Base-by-base conservation (phyloP, 306 rosid species). In the Sophora flavescens region DNA sequence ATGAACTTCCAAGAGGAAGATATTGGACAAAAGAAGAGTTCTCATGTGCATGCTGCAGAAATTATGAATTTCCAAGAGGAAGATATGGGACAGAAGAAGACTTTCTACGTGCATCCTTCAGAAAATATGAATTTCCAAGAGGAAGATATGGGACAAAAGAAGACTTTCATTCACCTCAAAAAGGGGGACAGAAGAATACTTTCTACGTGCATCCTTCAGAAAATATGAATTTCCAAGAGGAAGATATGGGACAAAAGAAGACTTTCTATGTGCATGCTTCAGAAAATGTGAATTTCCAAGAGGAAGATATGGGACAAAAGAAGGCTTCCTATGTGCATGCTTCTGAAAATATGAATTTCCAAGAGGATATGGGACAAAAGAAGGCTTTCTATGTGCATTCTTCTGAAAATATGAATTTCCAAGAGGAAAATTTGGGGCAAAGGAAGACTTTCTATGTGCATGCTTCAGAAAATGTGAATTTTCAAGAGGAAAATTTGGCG, bases 401-500 rank as follows among this genome's bases (percentile, higher is more conserved):
- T 41, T 41, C 47, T 0, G 47, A 41, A 2, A 41, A 41, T 41
- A 41, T 41, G 47, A 41, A 2, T 41, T 41, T 41, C 47, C 11
- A 8, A 7, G 47, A 41, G 47, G 10, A 7, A 7, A 12, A 41
- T 8, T 1, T 41, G 47, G 47, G 47, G 2, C 32, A 30, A 41
- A 69, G 63, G 72, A 39, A 77, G 51, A 68, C 50, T 78, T 68
- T 75, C 6, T 51, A 32, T 41, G 68, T 65, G 78, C 38, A 33
- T 48, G 73, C 65, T 60, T 84, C 85, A 3, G 85, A 82, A 68
- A 71, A 6, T 45, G 22, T 39, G 65, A 41, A 63, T 65, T 81
- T 77, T 65, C 78, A 74, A 69, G 85, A 52, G 13, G 81, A 81
- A 61, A 82, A 86, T 48, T 44, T 82, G 78, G 83, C 75, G 68